Percentiles rank a stretch among this genome's conserved stretches.
Conservation (phyloP, 345 rosid genomes). For the Atalantia buxifolia region DNA sequence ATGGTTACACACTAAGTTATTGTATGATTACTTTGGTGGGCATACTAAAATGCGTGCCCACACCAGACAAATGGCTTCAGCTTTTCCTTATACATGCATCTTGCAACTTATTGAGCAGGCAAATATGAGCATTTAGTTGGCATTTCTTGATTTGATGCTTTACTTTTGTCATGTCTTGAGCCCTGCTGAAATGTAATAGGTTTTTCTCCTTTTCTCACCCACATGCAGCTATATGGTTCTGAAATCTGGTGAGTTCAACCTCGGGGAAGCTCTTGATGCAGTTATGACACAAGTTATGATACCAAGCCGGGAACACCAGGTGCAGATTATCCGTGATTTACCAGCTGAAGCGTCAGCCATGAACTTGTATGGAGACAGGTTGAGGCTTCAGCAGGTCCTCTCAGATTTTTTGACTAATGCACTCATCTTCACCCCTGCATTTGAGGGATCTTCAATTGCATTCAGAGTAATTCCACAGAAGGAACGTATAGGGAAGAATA, state of each 20-base stretch:
- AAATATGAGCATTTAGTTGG: neutral
- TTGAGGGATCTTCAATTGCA: constrained; percentile 45
- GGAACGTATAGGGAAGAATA: constrained; percentile 57
- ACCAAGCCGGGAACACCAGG: constrained; percentile 50
- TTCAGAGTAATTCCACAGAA: constrained; percentile 44
- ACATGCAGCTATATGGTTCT: constrained; percentile 57
- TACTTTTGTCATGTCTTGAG: neutral
- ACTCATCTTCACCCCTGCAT: constrained; percentile 53
- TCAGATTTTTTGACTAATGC: constrained; percentile 58
- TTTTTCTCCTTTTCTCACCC: constrained; percentile 4
- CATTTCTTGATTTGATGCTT: neutral
- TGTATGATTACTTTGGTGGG: too few species aligned
- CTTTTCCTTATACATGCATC: too few species aligned
- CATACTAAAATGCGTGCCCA: too few species aligned
- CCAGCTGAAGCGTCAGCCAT: constrained; percentile 51
- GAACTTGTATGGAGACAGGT: constrained; percentile 62
- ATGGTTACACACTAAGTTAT: too few species aligned
- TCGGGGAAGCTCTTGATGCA: constrained; percentile 55
- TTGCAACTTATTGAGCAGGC: too few species aligned
- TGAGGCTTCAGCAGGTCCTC: constrained; percentile 83
- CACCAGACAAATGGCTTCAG: too few species aligned
- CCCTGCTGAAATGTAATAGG: neutral
- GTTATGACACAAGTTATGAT: constrained; percentile 64
- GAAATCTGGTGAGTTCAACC: constrained; percentile 47
- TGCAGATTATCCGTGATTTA: constrained; percentile 45